Percentiles rank a stretch among this genome's conserved stretches.
These are phyloP conservation scores for Gentiana dahurica DNA, from an alignment of 257 asterid species.

Conservation along the genomic window DNA sequence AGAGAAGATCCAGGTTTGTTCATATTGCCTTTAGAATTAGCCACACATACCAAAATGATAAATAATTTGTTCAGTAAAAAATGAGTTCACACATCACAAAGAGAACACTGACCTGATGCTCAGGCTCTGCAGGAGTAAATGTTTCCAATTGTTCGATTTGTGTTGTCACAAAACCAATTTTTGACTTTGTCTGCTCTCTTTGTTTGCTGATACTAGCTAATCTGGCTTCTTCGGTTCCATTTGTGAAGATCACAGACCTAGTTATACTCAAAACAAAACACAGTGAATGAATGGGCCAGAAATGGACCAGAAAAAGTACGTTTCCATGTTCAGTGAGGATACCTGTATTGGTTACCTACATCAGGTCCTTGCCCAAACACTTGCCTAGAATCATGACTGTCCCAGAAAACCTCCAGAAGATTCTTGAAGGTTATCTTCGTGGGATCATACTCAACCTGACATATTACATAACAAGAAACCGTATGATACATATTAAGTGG, in stretches of 20 bases:
- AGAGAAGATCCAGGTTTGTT: neutral
- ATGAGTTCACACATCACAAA: neutral
- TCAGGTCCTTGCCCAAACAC: slow-evolving; percentile 99
- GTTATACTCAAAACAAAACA: slow-evolving; percentile 4
- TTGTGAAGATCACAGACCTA: slow-evolving; percentile 87
- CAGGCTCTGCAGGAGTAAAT: slow-evolving; percentile 84
- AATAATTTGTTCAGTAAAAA: neutral
- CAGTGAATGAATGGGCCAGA: neutral
- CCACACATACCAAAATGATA: neutral
- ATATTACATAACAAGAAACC: neutral
- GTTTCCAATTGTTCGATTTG: slow-evolving; percentile 64
- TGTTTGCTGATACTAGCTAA: slow-evolving; percentile 86
- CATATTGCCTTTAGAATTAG: neutral
- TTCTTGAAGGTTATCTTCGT: slow-evolving; percentile 46
- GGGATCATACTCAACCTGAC: slow-evolving; percentile 87
- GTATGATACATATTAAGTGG: no score
- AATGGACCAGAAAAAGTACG: slow-evolving; percentile 3
- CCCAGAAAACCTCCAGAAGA: slow-evolving; percentile 88
- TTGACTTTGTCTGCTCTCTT: slow-evolving; percentile 86
- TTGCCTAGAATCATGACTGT: slow-evolving; percentile 88
- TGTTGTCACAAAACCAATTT: slow-evolving; percentile 68
- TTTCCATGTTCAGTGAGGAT: slow-evolving; percentile 10
- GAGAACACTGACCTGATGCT: slow-evolving; percentile 64
- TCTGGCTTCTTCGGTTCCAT: slow-evolving; percentile 82
- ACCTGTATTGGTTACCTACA: slow-evolving; percentile 95